Percentiles rank a stretch among this genome's conserved stretches.
Conservation (phyloP, 352 stramenopile genomes). For the Globisporangium abappressorium region DNA sequence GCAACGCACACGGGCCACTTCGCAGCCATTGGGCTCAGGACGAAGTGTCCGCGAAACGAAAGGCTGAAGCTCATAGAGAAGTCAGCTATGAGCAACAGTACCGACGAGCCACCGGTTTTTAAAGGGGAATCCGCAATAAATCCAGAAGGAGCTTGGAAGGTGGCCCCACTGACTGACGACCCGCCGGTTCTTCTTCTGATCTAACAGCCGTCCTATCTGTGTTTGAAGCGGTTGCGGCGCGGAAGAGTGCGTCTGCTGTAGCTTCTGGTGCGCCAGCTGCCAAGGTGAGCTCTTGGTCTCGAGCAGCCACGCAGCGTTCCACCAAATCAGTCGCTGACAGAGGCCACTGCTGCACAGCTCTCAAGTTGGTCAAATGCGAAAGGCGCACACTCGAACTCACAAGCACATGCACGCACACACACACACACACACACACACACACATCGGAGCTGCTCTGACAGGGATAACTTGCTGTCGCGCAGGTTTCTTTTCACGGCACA, state of each 20-base stretch:
- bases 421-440: too few species aligned
- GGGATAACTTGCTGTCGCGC: too few species aligned
- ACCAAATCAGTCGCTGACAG: neutral
- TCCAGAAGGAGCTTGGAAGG: neutral
- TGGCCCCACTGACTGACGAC: neutral
- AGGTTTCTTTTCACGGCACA: too few species aligned
- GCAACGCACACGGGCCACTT: neutral
- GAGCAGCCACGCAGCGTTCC: neutral
- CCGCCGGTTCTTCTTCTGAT: conserved; percentile 1
- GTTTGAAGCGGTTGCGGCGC: conserved; percentile 3
- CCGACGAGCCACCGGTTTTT: too few species aligned
- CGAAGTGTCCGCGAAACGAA: neutral
- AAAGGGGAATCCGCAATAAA: neutral
- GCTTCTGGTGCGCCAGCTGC: neutral
- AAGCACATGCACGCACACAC: too few species aligned
- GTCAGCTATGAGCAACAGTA: neutral
- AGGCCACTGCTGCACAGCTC: neutral
- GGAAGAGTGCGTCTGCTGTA: neutral
- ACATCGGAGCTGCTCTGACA: too few species aligned
- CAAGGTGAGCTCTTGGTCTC: neutral
- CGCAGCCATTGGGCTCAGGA: neutral
- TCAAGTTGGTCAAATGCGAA: too few species aligned
- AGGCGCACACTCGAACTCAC: too few species aligned
- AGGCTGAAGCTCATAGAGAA: neutral
- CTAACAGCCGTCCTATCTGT: neutral